Evolutionary conservation across 305 asterid species (phyloP).

Genomic region (Solanum hybrid): DNA sequence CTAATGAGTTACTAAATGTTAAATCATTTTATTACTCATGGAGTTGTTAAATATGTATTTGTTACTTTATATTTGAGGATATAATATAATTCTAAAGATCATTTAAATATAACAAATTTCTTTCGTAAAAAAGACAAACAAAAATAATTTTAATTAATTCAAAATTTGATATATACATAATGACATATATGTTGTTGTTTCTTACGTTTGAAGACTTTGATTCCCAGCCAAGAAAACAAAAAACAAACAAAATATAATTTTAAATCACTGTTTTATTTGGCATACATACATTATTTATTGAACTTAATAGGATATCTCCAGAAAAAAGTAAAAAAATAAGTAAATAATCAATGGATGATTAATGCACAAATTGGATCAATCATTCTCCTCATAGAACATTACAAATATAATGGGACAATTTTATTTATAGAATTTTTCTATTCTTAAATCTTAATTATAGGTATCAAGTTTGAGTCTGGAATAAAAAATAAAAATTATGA

Average conservation of each 20-base stretch:
- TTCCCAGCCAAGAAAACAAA: neutral
- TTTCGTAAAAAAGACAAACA: neutral
- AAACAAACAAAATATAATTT: neutral
- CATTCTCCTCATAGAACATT: neutral
- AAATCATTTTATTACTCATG: neutral
- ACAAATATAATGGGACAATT: neutral
- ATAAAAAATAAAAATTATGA: neutral
- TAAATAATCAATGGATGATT: neutral
- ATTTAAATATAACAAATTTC: neutral
- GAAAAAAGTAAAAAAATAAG: neutral
- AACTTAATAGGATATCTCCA: neutral
- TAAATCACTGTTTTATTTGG: neutral
- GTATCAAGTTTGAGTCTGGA: neutral
- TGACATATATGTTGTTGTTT: neutral
- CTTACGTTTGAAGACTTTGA: neutral
- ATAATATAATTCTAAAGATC: neutral
- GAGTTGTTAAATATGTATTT: neutral
- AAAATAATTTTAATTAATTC: neutral
- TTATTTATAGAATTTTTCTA: neutral
- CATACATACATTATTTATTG: neutral
- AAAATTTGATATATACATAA: no score
- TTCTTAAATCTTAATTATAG: neutral
- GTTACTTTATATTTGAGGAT: neutral
- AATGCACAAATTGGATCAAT: neutral
- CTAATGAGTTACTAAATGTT: neutral